Evolutionary conservation across 805 yeast species (phyloP), one percentile per base, ranked within the genome.

Genomic region (Tetrapisispora fleetii): DNA sequence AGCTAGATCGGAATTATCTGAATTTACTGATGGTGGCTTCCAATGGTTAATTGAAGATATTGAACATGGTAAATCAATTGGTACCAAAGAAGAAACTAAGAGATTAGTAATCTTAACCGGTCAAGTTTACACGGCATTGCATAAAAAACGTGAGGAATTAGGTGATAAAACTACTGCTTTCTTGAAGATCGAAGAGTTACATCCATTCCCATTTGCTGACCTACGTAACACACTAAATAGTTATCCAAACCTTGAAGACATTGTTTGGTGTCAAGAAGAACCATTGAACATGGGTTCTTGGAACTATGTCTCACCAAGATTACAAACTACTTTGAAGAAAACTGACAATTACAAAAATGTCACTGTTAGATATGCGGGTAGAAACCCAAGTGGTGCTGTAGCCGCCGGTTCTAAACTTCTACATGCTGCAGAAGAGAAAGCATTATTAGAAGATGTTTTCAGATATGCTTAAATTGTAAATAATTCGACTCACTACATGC

Each of bases 191-290:
- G 99, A 93, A 73, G 98, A 93, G 76, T 67, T 90, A 63, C 97
- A 93, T 67, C 99, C 99, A 70, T 93, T 93, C 97, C 99, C 99
- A 71, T 93, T 75, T 72, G 90, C 93, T 49, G 96, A 87, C 74
- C 72, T 93, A 60, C 83, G 87, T 65, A 97, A 91, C 58, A 73
- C 87, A 27, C 72, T 93, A 60, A 75, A 85, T 71, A 67, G 80
- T 43, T 93, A 84, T 76, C 88, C 95, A 62, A 81, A 80, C 67
- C 67, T 83, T 53, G 82, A 85, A 68, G 99, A 93, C 67, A 73
- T 93, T 57, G 95, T 90, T 43, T 93, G 90, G 91, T 85, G 95
- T 72, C 99, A 93, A 76, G 99, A 93, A 74, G 99, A 93, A 77
- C 98, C 98, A 61, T 77, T 93, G 72, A 93, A 93, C 76, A 91